Conservation (phyloP, 192 early-diverging fungal species). For the Linnemannia exigua region DNA sequence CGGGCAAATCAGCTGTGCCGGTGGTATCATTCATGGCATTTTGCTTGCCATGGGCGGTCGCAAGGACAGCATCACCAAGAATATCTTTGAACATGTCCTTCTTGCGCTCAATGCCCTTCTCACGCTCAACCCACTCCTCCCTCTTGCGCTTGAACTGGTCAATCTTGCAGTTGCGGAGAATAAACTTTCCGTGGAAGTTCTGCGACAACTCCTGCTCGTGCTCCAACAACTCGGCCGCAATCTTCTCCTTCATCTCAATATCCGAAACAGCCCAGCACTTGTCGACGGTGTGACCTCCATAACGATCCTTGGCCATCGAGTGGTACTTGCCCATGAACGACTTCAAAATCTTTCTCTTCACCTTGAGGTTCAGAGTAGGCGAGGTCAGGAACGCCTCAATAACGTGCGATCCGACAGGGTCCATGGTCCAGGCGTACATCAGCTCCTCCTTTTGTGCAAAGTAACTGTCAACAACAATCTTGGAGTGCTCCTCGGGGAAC, state of each 20-base stretch:
- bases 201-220: constrained; percentile 67
- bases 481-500: constrained; percentile 72
- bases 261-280: constrained; percentile 82
- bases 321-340: constrained; percentile 70
- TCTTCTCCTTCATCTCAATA: constrained; percentile 80
- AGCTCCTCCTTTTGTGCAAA: constrained; percentile 65
- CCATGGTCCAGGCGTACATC: constrained; percentile 70
- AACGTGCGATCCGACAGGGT: constrained; percentile 81
- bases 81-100: constrained; percentile 87
- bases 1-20: constrained; percentile 31
- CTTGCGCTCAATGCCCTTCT: constrained; percentile 80
- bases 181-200: constrained; percentile 79
- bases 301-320: constrained; percentile 77
- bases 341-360: constrained; percentile 77
- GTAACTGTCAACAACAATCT: constrained; percentile 73
- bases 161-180: constrained; percentile 83
- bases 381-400: constrained; percentile 76
- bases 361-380: constrained; percentile 66
- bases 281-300: constrained; percentile 85
- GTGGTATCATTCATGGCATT: constrained; percentile 22
- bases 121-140: constrained; percentile 84
- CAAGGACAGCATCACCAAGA: constrained; percentile 64
- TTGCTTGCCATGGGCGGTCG: constrained; percentile 50
- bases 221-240: constrained; percentile 77
- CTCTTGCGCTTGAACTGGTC: constrained; percentile 80